These are phyloP conservation scores for Diatrype stigma DNA, from an alignment of 2,329 filamentous ascomycete genomes.

Conservation along the genomic window DNA sequence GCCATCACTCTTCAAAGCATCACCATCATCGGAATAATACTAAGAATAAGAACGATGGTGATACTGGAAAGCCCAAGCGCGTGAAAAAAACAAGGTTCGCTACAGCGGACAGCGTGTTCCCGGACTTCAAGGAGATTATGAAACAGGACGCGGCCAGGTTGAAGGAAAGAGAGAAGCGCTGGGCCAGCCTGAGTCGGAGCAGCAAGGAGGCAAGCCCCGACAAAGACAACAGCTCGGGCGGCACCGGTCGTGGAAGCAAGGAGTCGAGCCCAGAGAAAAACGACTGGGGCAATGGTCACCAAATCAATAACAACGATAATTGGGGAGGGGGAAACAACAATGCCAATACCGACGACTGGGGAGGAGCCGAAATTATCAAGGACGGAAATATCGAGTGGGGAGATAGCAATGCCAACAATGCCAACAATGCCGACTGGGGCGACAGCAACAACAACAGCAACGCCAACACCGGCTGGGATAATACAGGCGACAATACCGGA, in stretches of 20 bases:
- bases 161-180: conserved; percentile 11
- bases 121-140: conserved; percentile 7
- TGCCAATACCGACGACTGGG: background rate
- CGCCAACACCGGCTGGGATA: background rate
- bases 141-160: conserved; percentile 9
- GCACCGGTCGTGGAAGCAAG: conserved; percentile 4
- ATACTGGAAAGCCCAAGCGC: background rate
- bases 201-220: conserved; percentile 13
- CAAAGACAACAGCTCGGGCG: background rate
- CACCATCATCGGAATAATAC: background rate
- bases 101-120: background rate
- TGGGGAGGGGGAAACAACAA: conserved; percentile 1
- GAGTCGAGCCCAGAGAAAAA: conserved; percentile 3
- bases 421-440: background rate
- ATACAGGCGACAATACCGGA: background rate
- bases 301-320: conserved; percentile 4
- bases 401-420: background rate
- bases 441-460: background rate
- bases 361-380: no score
- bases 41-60: conserved; percentile 1
- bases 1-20: no score
- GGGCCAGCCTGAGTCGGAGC: conserved; percentile 8
- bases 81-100: background rate
- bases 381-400: no score
- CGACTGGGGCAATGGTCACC: background rate